Evolutionary conservation across 2,329 filamentous ascomycete species (phyloP), one percentile per base, ranked within the genome.

Genomic region (Hypomyces perniciosus): DNA sequence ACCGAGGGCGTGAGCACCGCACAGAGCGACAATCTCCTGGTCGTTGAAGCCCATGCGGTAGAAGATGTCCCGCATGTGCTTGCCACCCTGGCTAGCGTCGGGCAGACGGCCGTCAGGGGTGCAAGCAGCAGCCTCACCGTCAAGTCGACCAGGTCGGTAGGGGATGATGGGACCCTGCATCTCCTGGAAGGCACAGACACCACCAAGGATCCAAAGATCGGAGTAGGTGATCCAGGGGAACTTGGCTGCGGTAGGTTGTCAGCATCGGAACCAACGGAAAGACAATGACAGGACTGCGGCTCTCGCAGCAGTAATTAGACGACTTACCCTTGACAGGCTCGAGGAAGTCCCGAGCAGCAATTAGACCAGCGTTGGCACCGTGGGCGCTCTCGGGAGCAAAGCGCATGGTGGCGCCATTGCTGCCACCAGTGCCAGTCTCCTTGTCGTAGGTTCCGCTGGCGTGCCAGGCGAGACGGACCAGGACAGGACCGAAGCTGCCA

Each of bases 31-130:
- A 66, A 97, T 97, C 73, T 96, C 91, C 65, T 88, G 88, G 74
- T 99, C 92, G 71, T 93, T 86, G 80, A 96, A 97, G 60, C 92
- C 92, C 92, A 97, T 97, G 68, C 92, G 90, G 71, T 84, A 82
- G 73, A 97, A 99, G 76, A 97, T 92, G 73, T 82, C 81, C 64
- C 93, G 86, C 62, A 97, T 80, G 74, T 97, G 92, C 65, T 84
- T 81, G 55, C 84, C 76, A 54, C 81, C 86, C 79, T 96, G 82
- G 61, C 82, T 70, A 46, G 80, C 92, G 68, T 99, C 90, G 57
- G 91, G 79, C 30, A 83, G 78, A 70, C 92, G 90, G 59, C 93
- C 93, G 65, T 96, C 91, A 46, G 93, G 93, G 29, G 93, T 96
- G 81, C 91, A 96, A 69, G 84, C 88, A 53, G 84, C 72, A 30